Base-by-base conservation (phyloP, 257 asterid species). In the Buddleja alternifolia region DNA sequence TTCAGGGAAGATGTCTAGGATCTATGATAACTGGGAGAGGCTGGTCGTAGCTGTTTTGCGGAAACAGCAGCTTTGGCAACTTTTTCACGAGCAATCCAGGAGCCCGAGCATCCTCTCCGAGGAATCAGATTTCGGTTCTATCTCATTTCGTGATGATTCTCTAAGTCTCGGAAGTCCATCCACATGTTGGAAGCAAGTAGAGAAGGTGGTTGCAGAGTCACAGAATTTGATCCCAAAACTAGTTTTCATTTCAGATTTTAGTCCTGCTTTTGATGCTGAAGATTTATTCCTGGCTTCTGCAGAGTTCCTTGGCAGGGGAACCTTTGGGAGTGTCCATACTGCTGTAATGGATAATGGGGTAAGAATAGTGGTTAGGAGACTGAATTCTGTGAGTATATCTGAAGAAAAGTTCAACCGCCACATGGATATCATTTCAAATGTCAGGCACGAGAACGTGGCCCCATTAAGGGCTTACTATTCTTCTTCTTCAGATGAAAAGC, bases 281-380 rank as follows among this genome's bases (percentile, higher is more conserved):
- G 48, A 39, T 40, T n/a, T 51, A 3, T 25, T 0, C 61, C 55
- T 25, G 21, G 71, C 23, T 37, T 66, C 71, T 36, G 10, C 51
- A 10, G 52, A 66, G 52, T 66, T 50, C 5, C 61, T 66, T 8
- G 71, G 71, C 23, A 34, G 23, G 61, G 71, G 71, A 15, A 63
- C 25, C 8, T 63, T 63, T 4, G 69, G 69, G 69, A n/a, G 50
- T 32, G 19, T 60, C 11, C 55, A 44, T 54, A 21, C 23, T 0
- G 66, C 21, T 6, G 8, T 6, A 17, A 44, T 19, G 44, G 58
- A 34, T 7, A 25, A 8, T 63, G 71, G 66, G 44, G 29, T 7
- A 5, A 46, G 15, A 37, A 56, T 65, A 16, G 57, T 65, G 73
- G 72, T 47, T 61, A 73, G 66, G 77, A 56, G 55, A 19, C 61